A percentile compares a stretch with the other conserved stretches of the same genome.
phyloP scores from a whole-genome alignment of 2,329 filamentous ascomycete species.

The Capronia americana region DNA sequence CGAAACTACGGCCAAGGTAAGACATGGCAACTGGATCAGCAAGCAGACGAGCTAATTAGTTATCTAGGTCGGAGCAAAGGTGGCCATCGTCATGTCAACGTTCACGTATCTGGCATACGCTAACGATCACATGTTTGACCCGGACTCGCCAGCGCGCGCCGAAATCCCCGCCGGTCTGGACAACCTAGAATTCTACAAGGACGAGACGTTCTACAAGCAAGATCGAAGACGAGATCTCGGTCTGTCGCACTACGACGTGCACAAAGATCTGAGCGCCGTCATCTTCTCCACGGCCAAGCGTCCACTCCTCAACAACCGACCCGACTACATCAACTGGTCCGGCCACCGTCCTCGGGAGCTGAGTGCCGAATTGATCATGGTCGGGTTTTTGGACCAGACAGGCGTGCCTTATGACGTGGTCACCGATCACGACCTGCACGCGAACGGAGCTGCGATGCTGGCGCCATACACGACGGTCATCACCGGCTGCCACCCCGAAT shows the following conservation, averaged over 20 bases:
- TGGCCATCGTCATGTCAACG: constrained; percentile 46
- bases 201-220: constrained; percentile 40
- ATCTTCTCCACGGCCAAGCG: constrained; percentile 45
- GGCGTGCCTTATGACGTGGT: constrained; percentile 47
- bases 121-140: constrained; percentile 49
- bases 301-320: constrained; percentile 49
- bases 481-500: constrained; percentile 47
- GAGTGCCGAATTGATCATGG: constrained; percentile 47
- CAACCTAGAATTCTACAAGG: constrained; percentile 15
- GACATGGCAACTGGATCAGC: constrained; percentile 18
- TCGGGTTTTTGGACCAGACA: constrained; percentile 45
- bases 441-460: constrained; percentile 35
- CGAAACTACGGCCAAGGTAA: neutral
- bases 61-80: constrained; percentile 38
- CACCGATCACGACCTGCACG: constrained; percentile 48
- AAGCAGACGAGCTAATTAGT: constrained; percentile 42
- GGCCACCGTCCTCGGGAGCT: constrained; percentile 48
- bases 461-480: constrained; percentile 41
- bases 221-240: constrained; percentile 46
- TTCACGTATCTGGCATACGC: constrained; percentile 51
- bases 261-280: constrained; percentile 47
- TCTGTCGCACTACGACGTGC: constrained; percentile 49
- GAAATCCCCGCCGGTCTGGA: constrained; percentile 30
- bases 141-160: constrained; percentile 36
- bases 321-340: constrained; percentile 48